Evolutionary conservation across 1,284 basidiomycete species (phyloP), one percentile per base, ranked within the genome.

Genomic region (Singerocomus rubriflavus): DNA sequence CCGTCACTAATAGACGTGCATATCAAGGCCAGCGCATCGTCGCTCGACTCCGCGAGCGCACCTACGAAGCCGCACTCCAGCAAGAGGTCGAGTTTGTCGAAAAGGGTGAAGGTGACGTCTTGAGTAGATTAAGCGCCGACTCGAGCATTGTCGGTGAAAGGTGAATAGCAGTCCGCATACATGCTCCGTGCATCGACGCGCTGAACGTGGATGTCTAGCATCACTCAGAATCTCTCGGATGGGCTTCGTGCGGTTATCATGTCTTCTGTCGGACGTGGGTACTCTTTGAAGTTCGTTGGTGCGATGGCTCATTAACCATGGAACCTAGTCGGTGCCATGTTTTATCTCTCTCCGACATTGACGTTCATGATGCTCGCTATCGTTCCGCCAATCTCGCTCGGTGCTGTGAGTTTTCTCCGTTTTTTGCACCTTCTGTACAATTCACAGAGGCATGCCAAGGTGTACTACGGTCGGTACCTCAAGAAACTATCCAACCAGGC

Each of bases 41-140:
- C 32, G 91, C 92, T 17, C 78, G 91, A 4, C 78, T 99, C 41
- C 84, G 96, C 39, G 84, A 93, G 69, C 76, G 80, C 37, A 91
- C 90, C 6, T 99, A 94, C 65, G 74, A 79, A 13, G 89, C 88
- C 13, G 83, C 92, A 2, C 74, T 98, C 14, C 77, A 78, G 40
- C 95, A 98, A 70, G 95, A 97, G 66, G 88, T 96, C 29, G 91
- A 95, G 66, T 95, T 85, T 64, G 91, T 96, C 4, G 94, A 98
- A 69, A 83, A 83, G 39, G 93, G 93, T 0, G 93, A 95, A 51
- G 97, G 96, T 12, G 97, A 99, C 66, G 90, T 98, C 10, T 76
- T 99, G 37, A 95, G 92, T 64, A 76, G 96, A 40, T 78, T 99
- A 34, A 95, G 90, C 52, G 88, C 90, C 6, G 96, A 99, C 67